Base-by-base conservation (phyloP, 1,139 yeast genomes). In the Suhomyces anneliseae region DNA sequence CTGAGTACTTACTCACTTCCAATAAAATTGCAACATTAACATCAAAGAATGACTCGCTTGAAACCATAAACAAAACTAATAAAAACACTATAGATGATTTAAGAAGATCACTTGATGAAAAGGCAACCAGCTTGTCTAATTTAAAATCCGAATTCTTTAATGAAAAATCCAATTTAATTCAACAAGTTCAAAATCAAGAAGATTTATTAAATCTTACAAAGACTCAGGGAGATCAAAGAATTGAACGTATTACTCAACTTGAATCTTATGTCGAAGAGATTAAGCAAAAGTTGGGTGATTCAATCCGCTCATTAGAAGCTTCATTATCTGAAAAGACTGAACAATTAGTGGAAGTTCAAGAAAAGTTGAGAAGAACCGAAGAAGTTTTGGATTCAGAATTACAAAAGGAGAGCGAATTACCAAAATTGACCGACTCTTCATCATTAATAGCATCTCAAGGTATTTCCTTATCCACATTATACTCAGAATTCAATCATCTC, bases 381-480 rank as follows among this genome's bases (percentile, higher is more conserved):
- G 77, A 70, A 42, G 77, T 69, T 3, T 61, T 74, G 44, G 78
- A 73, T 48, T 61, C 65, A 27, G 76, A 73, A 53, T 61, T 72
- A 44, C 72, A 69, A 44, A 69, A 68, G 54, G 78, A 70, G 51
- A 69, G 73, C 6, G 73, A 69, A 31, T 60, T 71, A 36, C 76
- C 78, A 3, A 68, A 65, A 52, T 61, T 74, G 31, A 63, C 71
- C 1, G 62, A 60, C 8, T 65, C 75, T 1, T 73, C 77, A 4
- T 69, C 72, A n/a, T 47, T 69, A 26, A 69, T 81, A 41, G 78
- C 84, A 40, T 70, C 78, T 11, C 70, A 74, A 39, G 84, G 86
- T 7, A 74, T 85, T 31, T 85, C 95, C 0, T 69, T 88, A 42
- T 83, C 88, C 8, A 79, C 88, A 40, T 69, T 87, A 34, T 83